A percentile compares a stretch with the other conserved stretches of the same genome.
Conservation (phyloP, 2,329 filamentous ascomycete genomes). For the Apiospora malaysiana region DNA sequence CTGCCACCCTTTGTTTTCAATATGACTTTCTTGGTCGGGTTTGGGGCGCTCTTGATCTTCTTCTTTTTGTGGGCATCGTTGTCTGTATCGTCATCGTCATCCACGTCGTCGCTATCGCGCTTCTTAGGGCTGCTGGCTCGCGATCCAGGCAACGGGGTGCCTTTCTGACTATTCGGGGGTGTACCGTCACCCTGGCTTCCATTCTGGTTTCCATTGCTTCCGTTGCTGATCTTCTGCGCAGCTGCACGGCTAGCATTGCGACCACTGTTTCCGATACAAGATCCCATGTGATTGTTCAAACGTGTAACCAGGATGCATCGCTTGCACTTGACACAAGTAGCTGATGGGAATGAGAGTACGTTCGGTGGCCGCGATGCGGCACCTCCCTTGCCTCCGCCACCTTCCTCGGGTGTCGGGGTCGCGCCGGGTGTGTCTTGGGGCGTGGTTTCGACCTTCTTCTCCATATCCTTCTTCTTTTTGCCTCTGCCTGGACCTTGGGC, state of each 20-base stretch:
- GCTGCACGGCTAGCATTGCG: conserved; percentile 67
- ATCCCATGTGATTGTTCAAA: conserved; percentile 72
- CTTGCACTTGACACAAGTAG: conserved; percentile 72
- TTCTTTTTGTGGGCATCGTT: conserved; percentile 62
- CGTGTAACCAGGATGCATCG: conserved; percentile 69
- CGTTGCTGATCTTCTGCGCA: conserved; percentile 67
- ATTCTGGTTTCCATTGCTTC: conserved; percentile 46
- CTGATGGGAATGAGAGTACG: conserved; percentile 68
- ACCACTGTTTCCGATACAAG: conserved; percentile 70
- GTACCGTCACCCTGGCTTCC: conserved; percentile 60
- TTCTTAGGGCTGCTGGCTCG: conserved; percentile 62
- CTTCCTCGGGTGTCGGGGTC: conserved; percentile 54
- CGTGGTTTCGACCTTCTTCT: conserved; percentile 59
- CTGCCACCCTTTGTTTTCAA: conserved; percentile 55
- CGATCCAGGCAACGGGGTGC: conserved; percentile 62
- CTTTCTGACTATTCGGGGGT: conserved; percentile 67
- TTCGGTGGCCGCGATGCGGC: conserved; percentile 57
- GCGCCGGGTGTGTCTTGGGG: conserved; percentile 48
- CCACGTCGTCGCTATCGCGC: conserved; percentile 59
- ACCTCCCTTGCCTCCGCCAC: conserved; percentile 33
- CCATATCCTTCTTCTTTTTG: conserved; percentile 81
- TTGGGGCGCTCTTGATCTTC: conserved; percentile 54
- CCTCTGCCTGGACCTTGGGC: conserved; percentile 72
- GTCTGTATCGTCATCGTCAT: conserved; percentile 59
- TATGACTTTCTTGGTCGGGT: conserved; percentile 59